phyloP scores from a whole-genome alignment of 495 filamentous ascomycete species.

The Trichodelitschia bisporula region DNA sequence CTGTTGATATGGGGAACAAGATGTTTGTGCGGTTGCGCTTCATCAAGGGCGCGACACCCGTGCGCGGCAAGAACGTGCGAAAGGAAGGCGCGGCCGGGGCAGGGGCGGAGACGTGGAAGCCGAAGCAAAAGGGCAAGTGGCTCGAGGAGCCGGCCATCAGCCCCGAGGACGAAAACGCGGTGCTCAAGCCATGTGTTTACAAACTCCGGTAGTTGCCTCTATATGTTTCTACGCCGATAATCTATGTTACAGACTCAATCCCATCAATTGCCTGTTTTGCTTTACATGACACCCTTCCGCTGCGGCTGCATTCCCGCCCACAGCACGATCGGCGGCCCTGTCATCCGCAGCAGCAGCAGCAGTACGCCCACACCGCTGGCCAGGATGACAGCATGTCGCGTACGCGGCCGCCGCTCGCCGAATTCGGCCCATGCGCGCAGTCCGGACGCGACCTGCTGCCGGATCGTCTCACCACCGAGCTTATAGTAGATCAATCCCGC shows the following conservation, averaged over 20 bases:
- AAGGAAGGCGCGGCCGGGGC: slow-evolving; percentile 29
- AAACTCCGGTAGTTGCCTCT: slow-evolving; percentile 86
- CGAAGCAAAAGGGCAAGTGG: slow-evolving; percentile 5
- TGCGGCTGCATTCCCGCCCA: too few relatives aligned
- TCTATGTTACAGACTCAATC: too few relatives aligned
- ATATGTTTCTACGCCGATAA: too few relatives aligned
- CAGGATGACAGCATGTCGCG: slow-evolving; percentile 45
- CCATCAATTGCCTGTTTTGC: neutral
- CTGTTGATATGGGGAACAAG: slow-evolving; percentile 70
- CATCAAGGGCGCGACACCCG: slow-evolving; percentile 45
- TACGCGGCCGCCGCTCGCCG: slow-evolving; percentile 44
- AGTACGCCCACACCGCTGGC: slow-evolving; percentile 14
- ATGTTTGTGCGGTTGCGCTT: slow-evolving; percentile 98
- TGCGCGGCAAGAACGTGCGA: slow-evolving; percentile 40
- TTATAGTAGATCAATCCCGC: slow-evolving; percentile 90
- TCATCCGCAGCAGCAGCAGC: slow-evolving; percentile 24
- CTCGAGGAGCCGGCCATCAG: slow-evolving; percentile 22
- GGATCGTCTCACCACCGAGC: slow-evolving; percentile 66
- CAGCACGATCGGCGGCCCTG: too few relatives aligned
- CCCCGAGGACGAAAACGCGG: slow-evolving; percentile 32
- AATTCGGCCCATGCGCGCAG: slow-evolving; percentile 65
- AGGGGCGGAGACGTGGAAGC: slow-evolving; percentile 12
- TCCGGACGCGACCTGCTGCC: slow-evolving; percentile 45
- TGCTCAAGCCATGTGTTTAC: slow-evolving; percentile 92
- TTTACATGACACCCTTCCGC: too few relatives aligned